phyloP scores from a whole-genome alignment of 2,329 filamentous ascomycete species.

The Dactylellina sp. region DNA sequence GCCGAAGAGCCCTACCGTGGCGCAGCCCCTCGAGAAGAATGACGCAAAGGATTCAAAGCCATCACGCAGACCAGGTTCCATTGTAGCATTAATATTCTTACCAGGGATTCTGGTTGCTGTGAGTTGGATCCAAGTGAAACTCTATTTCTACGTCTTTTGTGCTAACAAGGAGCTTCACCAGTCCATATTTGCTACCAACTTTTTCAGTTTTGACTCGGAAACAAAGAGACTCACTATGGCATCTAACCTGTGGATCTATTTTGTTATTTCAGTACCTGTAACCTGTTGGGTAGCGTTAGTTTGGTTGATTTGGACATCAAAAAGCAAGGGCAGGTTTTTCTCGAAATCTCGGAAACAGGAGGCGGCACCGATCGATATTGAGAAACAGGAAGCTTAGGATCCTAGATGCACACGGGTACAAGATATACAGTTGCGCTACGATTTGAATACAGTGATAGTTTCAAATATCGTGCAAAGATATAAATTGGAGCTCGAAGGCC shows the following conservation, averaged over 20 bases:
- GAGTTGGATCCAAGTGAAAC: no score
- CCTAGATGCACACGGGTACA: no score
- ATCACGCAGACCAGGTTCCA: conserved; percentile 12
- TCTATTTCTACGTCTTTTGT: no score
- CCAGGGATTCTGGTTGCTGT: conserved; percentile 38
- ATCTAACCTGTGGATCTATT: conserved; percentile 47
- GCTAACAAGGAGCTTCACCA: conserved; percentile 4
- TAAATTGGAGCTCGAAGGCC: no score
- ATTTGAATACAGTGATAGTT: background rate
- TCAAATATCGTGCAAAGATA: background rate
- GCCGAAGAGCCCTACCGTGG: no score
- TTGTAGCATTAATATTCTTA: conserved; percentile 26
- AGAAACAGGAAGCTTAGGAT: conserved; percentile 1
- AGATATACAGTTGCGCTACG: background rate
- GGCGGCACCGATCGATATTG: conserved; percentile 6
- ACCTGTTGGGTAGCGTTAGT: conserved; percentile 3
- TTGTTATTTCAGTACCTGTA: conserved; percentile 31
- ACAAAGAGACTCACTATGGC: conserved; percentile 31
- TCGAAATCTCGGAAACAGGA: conserved; percentile 6
- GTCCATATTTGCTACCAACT: conserved; percentile 43
- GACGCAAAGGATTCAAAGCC: background rate
- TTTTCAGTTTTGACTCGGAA: conserved; percentile 31
- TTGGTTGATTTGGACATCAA: conserved; percentile 18
- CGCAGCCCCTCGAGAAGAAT: conserved; percentile 3
- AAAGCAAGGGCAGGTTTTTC: background rate